These are phyloP conservation scores for Syzygium aqueum DNA, from an alignment of 345 rosid genomes.

Conservation along the genomic window DNA sequence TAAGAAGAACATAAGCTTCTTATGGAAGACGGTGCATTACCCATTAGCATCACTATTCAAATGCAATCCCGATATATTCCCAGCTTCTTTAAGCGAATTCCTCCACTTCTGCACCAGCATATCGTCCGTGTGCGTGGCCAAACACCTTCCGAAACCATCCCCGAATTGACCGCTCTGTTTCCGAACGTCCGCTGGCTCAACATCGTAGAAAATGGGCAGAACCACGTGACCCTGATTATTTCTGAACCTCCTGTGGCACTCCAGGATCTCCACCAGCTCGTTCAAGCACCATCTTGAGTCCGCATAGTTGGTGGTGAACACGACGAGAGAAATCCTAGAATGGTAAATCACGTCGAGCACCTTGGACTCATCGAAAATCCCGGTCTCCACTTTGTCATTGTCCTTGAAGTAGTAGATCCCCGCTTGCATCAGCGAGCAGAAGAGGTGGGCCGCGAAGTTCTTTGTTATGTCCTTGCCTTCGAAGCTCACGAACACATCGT, in stretches of 20 bases:
- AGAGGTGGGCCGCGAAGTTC: background rate
- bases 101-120: background rate
- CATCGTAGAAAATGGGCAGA: background rate
- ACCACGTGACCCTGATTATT: background rate
- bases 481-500: background rate
- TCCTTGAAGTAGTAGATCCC: background rate
- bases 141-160: background rate
- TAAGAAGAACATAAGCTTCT: background rate
- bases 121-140: background rate
- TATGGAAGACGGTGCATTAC: background rate
- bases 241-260: background rate
- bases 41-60: background rate
- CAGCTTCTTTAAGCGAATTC: background rate
- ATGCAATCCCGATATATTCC: background rate
- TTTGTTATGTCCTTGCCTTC: background rate
- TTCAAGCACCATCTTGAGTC: constrained; percentile 2
- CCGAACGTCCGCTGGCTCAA: background rate
- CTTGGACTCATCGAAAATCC: background rate
- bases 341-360: background rate
- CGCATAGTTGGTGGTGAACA: constrained; percentile 3
- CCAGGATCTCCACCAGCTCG: constrained; percentile 1
- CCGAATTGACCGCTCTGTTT: background rate
- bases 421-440: background rate
- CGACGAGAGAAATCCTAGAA: background rate
- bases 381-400: background rate